Conservation (phyloP, 2,329 filamentous ascomycete species). For the Xylariaceae sp. region DNA sequence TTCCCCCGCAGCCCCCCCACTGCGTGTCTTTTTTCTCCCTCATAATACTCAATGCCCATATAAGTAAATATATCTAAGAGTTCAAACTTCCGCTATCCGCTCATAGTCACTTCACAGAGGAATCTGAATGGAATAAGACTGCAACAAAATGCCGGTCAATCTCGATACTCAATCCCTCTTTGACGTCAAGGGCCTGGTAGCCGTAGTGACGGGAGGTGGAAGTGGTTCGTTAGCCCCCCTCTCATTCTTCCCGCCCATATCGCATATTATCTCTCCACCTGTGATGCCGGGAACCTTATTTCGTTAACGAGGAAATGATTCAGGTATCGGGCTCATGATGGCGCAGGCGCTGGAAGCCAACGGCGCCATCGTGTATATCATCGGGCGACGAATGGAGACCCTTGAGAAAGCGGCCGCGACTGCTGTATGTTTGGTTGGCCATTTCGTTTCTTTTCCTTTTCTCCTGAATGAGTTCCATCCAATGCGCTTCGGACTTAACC, state of each 20-base stretch:
- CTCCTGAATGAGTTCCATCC: background rate
- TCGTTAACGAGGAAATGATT: background rate
- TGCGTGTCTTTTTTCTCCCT: no score
- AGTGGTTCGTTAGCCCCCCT: slow-evolving; percentile 33
- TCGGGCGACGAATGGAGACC: slow-evolving; percentile 42
- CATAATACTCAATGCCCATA: no score
- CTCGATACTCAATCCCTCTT: slow-evolving; percentile 36
- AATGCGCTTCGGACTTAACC: background rate
- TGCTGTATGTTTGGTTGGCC: slow-evolving; percentile 22
- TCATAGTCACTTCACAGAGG: no score
- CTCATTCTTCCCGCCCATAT: no score
- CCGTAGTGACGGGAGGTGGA: slow-evolving; percentile 51
- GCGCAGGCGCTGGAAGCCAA: slow-evolving; percentile 44
- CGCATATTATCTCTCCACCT: no score
- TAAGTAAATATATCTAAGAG: no score
- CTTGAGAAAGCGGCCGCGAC: slow-evolving; percentile 37
- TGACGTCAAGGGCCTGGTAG: slow-evolving; percentile 45
- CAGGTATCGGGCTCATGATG: slow-evolving; percentile 48
- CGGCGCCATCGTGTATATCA: slow-evolving; percentile 47
- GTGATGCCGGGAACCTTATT: background rate
- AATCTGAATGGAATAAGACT: no score
- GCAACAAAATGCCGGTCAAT: no score
- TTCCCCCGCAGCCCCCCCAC: no score
- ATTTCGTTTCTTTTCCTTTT: background rate
- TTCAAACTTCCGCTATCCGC: no score